A percentile compares a stretch with the other conserved stretches of the same genome.
These are phyloP conservation scores for Eimeria zaria DNA, from an alignment of 169 alveolate species.

Conservation along the genomic window DNA sequence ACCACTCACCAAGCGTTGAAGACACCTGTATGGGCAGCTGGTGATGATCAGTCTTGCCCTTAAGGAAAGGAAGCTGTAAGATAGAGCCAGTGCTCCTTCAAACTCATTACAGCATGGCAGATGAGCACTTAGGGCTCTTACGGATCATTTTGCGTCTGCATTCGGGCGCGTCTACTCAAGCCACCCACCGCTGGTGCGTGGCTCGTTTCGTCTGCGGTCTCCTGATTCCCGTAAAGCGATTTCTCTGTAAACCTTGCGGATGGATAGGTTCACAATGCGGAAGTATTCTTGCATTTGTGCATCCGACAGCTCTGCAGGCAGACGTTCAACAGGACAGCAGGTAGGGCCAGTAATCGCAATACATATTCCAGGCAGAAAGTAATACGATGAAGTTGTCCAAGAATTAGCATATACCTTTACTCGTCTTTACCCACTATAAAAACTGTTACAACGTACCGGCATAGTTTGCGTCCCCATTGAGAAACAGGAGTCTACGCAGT, in stretches of 20 bases:
- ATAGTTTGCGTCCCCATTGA: constrained; percentile 83
- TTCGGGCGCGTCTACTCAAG: constrained; percentile 57
- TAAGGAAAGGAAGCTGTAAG: background rate
- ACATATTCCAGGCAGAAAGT: background rate
- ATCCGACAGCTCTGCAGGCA: constrained; percentile 59
- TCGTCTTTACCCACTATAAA: background rate
- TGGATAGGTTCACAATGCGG: constrained; percentile 81
- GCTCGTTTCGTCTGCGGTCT: constrained; percentile 52
- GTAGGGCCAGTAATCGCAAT: background rate
- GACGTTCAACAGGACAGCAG: background rate
- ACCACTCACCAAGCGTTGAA: background rate
- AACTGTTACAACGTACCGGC: constrained; percentile 23
- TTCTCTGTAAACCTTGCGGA: constrained; percentile 84
- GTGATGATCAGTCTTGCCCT: background rate
- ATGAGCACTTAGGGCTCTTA: constrained; percentile 47
- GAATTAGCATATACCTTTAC: background rate
- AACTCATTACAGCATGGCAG: background rate
- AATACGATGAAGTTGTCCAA: background rate
- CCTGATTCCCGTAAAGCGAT: constrained; percentile 78
- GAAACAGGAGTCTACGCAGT: constrained; percentile 73
- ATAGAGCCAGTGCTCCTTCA: background rate
- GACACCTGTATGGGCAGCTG: background rate
- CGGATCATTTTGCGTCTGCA: constrained; percentile 44
- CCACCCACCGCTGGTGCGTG: constrained; percentile 83
- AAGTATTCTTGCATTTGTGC: constrained; percentile 81